Conservation (phyloP, 176 grass and related monocot species). For the Eleusine indica region DNA sequence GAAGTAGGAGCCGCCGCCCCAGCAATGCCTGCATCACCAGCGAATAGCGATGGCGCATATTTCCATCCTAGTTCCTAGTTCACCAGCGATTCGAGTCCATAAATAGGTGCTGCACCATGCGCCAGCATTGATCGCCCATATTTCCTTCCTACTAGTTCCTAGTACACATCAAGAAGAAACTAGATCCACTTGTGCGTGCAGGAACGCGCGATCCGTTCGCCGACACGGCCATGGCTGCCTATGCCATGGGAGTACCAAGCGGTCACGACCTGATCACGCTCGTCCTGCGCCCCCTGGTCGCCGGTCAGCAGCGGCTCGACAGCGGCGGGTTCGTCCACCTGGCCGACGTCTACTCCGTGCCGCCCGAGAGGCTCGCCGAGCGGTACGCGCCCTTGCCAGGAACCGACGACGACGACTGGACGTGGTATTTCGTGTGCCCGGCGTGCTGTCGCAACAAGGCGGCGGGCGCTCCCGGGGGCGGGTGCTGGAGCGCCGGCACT, state of each 20-base stretch:
- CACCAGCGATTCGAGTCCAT: too few species aligned
- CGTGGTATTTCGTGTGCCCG: conserved; percentile 8
- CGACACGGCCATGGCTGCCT: neutral
- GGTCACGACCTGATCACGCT: conserved; percentile 4
- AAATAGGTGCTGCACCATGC: too few species aligned
- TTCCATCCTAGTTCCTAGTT: too few species aligned
- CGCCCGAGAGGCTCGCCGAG: neutral
- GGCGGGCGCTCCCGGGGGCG: neutral
- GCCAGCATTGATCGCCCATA: too few species aligned
- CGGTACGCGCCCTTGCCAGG: neutral
- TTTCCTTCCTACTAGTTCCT: too few species aligned
- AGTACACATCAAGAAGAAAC: too few species aligned
- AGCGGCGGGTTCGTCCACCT: neutral
- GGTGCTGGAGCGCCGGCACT: neutral
- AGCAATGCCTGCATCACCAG: too few species aligned
- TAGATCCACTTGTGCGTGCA: too few species aligned
- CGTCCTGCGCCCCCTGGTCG: neutral
- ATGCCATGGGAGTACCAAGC: neutral
- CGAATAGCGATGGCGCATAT: too few species aligned
- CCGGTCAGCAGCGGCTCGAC: neutral
- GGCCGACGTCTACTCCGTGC: conserved; percentile 9
- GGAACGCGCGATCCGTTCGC: too few species aligned
- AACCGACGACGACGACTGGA: neutral
- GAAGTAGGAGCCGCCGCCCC: too few species aligned
- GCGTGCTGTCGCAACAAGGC: neutral